Conservation (phyloP, 192 early-diverging fungal genomes). For the Chytriomyces sp. region DNA sequence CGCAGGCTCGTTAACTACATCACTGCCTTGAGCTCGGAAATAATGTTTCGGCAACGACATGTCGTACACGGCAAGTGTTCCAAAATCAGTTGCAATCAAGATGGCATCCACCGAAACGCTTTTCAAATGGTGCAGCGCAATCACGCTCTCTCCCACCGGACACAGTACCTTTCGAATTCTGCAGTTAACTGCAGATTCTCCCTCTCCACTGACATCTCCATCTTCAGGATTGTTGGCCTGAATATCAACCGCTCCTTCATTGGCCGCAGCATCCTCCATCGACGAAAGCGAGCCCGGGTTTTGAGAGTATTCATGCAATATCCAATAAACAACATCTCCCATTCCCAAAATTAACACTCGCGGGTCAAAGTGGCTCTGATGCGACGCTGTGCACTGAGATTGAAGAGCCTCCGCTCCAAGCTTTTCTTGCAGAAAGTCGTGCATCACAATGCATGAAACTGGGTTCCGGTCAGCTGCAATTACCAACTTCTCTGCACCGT, state of each 20-base stretch:
- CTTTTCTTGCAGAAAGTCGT: slow-evolving; percentile 1
- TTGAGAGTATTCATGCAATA: not conserved
- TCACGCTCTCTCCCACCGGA: slow-evolving; percentile 23
- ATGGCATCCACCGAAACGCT: slow-evolving; percentile 15
- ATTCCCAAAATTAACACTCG: slow-evolving; percentile 13
- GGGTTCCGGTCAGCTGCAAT: not conserved
- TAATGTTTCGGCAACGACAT: not conserved
- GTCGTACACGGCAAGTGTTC: slow-evolving; percentile 32
- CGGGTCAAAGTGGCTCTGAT: slow-evolving; percentile 20
- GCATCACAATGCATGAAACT: not conserved
- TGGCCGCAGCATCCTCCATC: not conserved
- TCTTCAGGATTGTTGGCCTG: not conserved
- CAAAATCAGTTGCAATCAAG: slow-evolving; percentile 30
- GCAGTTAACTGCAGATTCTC: slow-evolving; percentile 1
- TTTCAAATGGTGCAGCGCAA: slow-evolving; percentile 29
- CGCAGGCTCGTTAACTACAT: not conserved
- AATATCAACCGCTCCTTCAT: not conserved
- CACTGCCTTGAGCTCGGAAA: not conserved
- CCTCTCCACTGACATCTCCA: not conserved
- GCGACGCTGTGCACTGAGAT: slow-evolving; percentile 19
- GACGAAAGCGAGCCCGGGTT: too few species aligned
- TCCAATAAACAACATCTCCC: slow-evolving; percentile 31
- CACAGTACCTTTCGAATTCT: slow-evolving; percentile 13
- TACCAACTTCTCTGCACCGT: not conserved
- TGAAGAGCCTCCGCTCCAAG: slow-evolving; percentile 6